These are phyloP conservation scores for Closterium sp. DNA, from an alignment of 139 green algal species.

Conservation along the genomic window DNA sequence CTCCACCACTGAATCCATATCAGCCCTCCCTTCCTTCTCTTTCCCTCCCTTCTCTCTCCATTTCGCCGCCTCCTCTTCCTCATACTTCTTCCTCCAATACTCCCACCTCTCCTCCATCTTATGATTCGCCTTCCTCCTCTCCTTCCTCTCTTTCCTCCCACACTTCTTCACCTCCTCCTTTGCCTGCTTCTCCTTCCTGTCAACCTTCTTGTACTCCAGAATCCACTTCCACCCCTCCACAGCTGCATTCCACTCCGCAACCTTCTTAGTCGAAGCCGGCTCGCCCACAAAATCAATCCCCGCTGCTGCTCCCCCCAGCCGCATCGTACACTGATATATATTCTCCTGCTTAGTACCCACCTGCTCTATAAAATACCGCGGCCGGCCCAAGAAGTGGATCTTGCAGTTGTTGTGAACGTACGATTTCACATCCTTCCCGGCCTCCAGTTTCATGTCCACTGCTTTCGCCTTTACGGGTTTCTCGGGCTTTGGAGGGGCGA, in stretches of 20 bases:
- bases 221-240: conserved; percentile 15
- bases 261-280: neutral
- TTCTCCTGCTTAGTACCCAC: neutral
- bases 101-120: conserved; percentile 1
- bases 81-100: conserved; percentile 3
- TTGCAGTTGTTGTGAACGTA: conserved; percentile 25
- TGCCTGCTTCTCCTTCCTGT: neutral
- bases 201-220: neutral
- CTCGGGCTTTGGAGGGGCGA: neutral
- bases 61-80: neutral
- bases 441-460: neutral
- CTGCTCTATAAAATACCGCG: neutral
- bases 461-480: neutral
- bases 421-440: neutral
- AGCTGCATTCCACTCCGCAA: conserved; percentile 8
- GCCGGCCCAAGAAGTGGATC: neutral
- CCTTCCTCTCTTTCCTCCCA: conserved; percentile 10
- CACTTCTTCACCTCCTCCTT: neutral
- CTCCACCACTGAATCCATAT: neutral
- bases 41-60: neutral
- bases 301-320: neutral
- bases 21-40: neutral
- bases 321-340: neutral
- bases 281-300: conserved; percentile 11
- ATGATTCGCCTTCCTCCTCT: neutral